A percentile compares a stretch with the other conserved stretches of the same genome.
phyloP scores from a whole-genome alignment of 192 early-diverging fungal species.

The Mortierella alpina region DNA sequence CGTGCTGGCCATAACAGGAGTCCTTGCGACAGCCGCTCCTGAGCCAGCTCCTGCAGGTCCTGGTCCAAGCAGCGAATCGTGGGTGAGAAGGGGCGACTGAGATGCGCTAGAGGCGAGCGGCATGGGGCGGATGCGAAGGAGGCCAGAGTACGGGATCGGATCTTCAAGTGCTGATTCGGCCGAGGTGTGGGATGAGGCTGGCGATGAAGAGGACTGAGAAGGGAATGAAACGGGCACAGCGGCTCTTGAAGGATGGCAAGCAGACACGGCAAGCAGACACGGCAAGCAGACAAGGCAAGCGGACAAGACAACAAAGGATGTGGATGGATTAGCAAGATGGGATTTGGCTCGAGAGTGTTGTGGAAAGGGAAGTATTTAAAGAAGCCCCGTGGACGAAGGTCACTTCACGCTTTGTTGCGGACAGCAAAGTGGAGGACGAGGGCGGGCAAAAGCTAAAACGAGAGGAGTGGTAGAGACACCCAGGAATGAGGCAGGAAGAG shows the following conservation, averaged over 20 bases:
- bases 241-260: background rate
- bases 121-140: slow-evolving; percentile 54
- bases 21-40: background rate
- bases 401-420: too few relatives aligned
- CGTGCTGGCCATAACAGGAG: slow-evolving; percentile 34
- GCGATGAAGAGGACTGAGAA: background rate
- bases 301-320: background rate
- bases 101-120: slow-evolving; percentile 36
- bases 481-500: too few relatives aligned
- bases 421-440: too few relatives aligned
- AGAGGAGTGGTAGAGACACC: too few relatives aligned
- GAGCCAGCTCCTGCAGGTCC: background rate
- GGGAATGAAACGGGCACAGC: background rate
- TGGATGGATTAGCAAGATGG: too few relatives aligned
- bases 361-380: too few relatives aligned
- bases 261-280: too few relatives aligned
- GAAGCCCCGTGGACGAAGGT: too few relatives aligned
- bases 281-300: background rate
- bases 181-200: slow-evolving; percentile 14
- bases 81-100: slow-evolving; percentile 2
- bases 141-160: slow-evolving; percentile 52
- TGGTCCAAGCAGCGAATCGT: slow-evolving; percentile 22
- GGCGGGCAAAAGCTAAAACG: too few relatives aligned
- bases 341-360: too few relatives aligned
- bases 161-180: slow-evolving; percentile 43